A percentile compares a stretch with the other conserved stretches of the same genome.
phyloP scores from a whole-genome alignment of 176 grass and related monocot species.

The Puya raimondii region DNA sequence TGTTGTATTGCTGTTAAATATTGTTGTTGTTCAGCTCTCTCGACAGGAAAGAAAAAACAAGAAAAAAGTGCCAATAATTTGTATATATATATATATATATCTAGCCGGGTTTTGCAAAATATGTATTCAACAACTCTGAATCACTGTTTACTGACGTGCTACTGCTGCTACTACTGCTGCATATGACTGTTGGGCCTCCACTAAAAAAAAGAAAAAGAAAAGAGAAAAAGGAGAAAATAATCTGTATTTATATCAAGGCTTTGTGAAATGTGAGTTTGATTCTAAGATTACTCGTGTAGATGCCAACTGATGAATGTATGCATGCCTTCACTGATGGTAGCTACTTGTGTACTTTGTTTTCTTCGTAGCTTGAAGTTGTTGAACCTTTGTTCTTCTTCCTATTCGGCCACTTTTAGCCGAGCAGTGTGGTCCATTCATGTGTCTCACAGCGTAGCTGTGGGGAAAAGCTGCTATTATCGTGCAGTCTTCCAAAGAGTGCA shows the following conservation, averaged over 20 bases:
- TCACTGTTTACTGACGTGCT: too few relatives aligned
- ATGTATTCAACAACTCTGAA: too few relatives aligned
- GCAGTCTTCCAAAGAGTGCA: too few relatives aligned
- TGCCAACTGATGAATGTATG: background rate
- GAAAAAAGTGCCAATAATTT: constrained; percentile 1
- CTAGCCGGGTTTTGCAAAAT: background rate
- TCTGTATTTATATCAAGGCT: constrained; percentile 17
- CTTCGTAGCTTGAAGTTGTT: background rate
- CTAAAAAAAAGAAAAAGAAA: background rate
- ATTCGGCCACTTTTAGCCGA: background rate
- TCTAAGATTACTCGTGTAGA: background rate
- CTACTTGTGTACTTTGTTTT: too few relatives aligned
- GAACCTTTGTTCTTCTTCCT: background rate
- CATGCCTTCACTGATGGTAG: too few relatives aligned
- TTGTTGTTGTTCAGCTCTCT: background rate
- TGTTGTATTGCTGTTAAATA: background rate
- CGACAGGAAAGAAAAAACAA: background rate
- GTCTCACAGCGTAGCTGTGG: too few relatives aligned
- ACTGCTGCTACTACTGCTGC: background rate
- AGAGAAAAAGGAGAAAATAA: constrained; percentile 5
- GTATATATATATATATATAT: constrained; percentile 25
- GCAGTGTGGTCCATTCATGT: too few relatives aligned
- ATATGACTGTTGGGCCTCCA: background rate
- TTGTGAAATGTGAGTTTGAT: constrained; percentile 4
- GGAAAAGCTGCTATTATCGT: too few relatives aligned